Base-by-base conservation (phyloP, 2,329 filamentous ascomycete genomes). In the Trichoderma semiorbis region DNA sequence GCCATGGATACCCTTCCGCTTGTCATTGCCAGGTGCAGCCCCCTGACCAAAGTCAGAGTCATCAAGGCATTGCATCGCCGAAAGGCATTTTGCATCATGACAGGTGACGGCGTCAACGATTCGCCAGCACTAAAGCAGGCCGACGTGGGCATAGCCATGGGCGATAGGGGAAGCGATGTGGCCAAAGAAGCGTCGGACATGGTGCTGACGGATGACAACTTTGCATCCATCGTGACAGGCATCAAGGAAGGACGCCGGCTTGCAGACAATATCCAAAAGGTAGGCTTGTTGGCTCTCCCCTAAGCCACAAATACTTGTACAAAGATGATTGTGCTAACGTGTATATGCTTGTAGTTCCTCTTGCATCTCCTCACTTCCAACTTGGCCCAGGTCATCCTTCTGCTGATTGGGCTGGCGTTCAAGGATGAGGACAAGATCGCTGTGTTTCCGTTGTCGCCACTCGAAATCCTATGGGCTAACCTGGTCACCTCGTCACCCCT, bases 121-220 rank as follows among this genome's bases (percentile, higher is more conserved):
- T 91, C 90, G 16, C 91, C 91, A 1, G 91, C 91, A 1, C 84
- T 93, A 30, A 92, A 92, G 78, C 87, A 90, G 75, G 89, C 91
- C 6, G 91, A 93, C 76, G 91, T 94, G 18, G 91, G 91, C 76
- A 93, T 93, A 75, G 91, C 91, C 74, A 93, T 93, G 91, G 91
- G 91, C 62, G 84, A 89, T 74, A 85, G 89, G 55, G 91, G 91
- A 18, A 91, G 89, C 58, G 91, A 93, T 77, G 91, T 93, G 11
- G 91, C 91, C 73, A 93, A 93, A 77, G 91, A 96, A 81, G 93
- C 93, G 3, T 92, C 93, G 1, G 93, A 97, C 78, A 96, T 97
- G 86, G 93, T 97, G 43, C 84, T 97, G 53, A 94, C 93, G 0
- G 93, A 96, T 78, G 93, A 96, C 80, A 95, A 97, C 81, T 97